Evolutionary conservation across 108 stramenopile genomes (phyloP).

Genomic region (Cyclotella kingstonii): DNA sequence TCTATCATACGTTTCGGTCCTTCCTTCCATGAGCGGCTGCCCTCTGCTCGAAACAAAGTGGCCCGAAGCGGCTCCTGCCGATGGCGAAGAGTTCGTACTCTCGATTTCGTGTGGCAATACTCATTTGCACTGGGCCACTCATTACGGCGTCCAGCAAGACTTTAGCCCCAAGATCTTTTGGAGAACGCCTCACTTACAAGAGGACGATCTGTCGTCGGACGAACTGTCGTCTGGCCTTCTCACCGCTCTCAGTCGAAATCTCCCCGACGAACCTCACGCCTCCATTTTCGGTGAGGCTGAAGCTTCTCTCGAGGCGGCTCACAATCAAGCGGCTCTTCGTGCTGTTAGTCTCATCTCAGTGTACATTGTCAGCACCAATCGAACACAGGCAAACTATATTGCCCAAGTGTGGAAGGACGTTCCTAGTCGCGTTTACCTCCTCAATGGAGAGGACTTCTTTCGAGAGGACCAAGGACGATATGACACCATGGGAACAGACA

Average conservation of each 20-base stretch:
- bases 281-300: slow-evolving; percentile 35
- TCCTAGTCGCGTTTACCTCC: slow-evolving; percentile 46
- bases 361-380: slow-evolving; percentile 65
- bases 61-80: no score
- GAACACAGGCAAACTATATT: slow-evolving; percentile 25
- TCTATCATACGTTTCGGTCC: no score
- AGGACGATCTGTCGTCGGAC: slow-evolving; percentile 5
- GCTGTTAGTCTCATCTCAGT: slow-evolving; percentile 36
- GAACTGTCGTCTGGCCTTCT: background rate
- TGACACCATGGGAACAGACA: slow-evolving; percentile 70
- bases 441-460: slow-evolving; percentile 67
- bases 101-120: slow-evolving; percentile 61
- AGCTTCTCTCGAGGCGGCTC: slow-evolving; percentile 18
- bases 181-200: slow-evolving; percentile 45
- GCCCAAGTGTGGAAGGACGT: slow-evolving; percentile 42
- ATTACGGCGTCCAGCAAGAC: slow-evolving; percentile 27
- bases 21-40: no score
- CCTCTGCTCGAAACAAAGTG: no score
- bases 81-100: slow-evolving; percentile 22
- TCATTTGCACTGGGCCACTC: slow-evolving; percentile 70
- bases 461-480: slow-evolving; percentile 57
- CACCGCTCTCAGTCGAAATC: slow-evolving; percentile 16
- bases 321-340: slow-evolving; percentile 4
- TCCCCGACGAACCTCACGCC: slow-evolving; percentile 39
- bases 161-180: slow-evolving; percentile 61